These are phyloP conservation scores for Amphicarpaea edgeworthii DNA, from an alignment of 306 rosid species.

Conservation along the genomic window DNA sequence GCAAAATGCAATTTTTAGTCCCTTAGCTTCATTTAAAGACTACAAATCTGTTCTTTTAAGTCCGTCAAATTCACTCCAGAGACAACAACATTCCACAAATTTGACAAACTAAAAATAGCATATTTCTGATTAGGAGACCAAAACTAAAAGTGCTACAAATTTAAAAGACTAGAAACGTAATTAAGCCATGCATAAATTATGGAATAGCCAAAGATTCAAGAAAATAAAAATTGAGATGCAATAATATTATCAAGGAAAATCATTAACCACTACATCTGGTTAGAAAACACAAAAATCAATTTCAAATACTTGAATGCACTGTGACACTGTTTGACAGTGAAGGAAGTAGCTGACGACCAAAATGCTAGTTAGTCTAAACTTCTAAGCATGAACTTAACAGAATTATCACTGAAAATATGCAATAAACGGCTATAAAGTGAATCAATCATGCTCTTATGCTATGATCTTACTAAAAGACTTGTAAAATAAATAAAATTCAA, in stretches of 20 bases:
- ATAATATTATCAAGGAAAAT: background rate
- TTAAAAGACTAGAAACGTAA: too few relatives aligned
- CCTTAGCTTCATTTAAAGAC: too few relatives aligned
- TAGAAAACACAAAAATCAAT: background rate
- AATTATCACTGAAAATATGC: slow-evolving; percentile 15
- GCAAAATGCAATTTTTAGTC: too few relatives aligned
- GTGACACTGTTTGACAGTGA: background rate
- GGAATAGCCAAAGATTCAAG: background rate
- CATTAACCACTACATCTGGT: background rate
- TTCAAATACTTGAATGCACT: background rate
- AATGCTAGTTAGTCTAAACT: slow-evolving; percentile 5
- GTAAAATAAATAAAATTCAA: background rate
- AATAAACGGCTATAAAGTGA: slow-evolving; percentile 1
- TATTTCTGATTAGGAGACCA: background rate
- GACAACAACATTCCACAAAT: too few relatives aligned
- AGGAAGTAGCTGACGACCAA: background rate
- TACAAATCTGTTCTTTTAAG: too few relatives aligned
- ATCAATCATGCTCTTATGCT: slow-evolving; percentile 34
- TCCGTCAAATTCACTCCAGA: too few relatives aligned
- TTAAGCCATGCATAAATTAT: background rate
- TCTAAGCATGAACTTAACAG: slow-evolving; percentile 1
- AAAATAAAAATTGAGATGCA: background rate
- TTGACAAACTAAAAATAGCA: background rate
- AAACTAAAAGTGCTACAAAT: too few relatives aligned
- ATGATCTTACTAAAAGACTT: background rate